Evolutionary conservation across 495 filamentous ascomycete genomes (phyloP).

Genomic region (Neurospora tetrasperma): DNA sequence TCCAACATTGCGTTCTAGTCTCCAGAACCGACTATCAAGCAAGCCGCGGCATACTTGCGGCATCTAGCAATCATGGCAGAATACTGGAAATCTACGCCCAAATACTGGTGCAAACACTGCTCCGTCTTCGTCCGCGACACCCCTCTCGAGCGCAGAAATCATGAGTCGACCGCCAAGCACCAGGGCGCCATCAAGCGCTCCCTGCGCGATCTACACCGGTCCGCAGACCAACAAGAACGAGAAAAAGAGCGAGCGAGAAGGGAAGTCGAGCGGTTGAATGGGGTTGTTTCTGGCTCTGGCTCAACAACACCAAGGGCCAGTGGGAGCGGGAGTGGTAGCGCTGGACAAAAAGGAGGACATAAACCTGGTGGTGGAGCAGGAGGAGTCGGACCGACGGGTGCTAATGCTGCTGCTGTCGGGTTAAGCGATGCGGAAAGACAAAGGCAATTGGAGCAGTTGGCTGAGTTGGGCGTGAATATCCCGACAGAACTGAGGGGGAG

Average conservation of each 20-base stretch:
- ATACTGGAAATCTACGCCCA: slow-evolving; percentile 98
- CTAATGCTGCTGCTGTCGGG: slow-evolving; percentile 17
- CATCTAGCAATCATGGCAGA: slow-evolving; percentile 59
- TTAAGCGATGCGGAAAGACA: slow-evolving; percentile 60
- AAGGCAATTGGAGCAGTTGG: slow-evolving; percentile 75
- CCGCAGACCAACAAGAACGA: slow-evolving; percentile 63
- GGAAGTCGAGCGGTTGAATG: slow-evolving; percentile 80
- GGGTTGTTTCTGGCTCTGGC: slow-evolving; percentile 46
- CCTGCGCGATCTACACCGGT: slow-evolving; percentile 74
- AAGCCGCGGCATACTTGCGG: background rate
- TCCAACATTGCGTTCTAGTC: background rate
- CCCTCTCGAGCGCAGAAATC: slow-evolving; percentile 75
- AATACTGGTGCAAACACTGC: slow-evolving; percentile 98
- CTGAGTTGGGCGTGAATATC: slow-evolving; percentile 74
- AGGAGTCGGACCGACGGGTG: slow-evolving; percentile 5
- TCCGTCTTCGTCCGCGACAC: slow-evolving; percentile 85
- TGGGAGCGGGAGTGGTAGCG: slow-evolving; percentile 11
- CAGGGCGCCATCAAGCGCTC: slow-evolving; percentile 84
- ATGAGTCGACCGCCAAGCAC: slow-evolving; percentile 83
- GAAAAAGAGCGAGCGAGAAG: slow-evolving; percentile 73
- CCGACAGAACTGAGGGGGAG: slow-evolving; percentile 69
- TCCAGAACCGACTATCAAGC: background rate
- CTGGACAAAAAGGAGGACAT: background rate
- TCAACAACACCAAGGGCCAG: background rate
- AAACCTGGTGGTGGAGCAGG: background rate